Percentiles rank a stretch among this genome's conserved stretches.
phyloP scores from a whole-genome alignment of 2,329 filamentous ascomycete genomes.

The Rutstroemia sydowiana region DNA sequence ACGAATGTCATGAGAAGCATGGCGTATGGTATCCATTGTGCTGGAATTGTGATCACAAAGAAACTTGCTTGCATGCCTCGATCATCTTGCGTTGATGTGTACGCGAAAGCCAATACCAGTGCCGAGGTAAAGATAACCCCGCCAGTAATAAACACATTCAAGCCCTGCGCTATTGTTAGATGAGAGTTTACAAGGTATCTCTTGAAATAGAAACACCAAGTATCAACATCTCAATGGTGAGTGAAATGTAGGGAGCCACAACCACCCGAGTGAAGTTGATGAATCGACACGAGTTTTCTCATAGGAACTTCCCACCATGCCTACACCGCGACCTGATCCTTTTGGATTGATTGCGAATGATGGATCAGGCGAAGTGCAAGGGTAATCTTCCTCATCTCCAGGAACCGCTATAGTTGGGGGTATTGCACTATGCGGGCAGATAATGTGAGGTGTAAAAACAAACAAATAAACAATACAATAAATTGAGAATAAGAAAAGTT shows the following conservation, averaged over 20 bases:
- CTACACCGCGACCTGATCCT: slow-evolving; percentile 44
- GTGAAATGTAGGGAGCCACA: slow-evolving; percentile 32
- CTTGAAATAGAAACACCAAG: slow-evolving; percentile 11
- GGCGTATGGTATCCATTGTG: slow-evolving; percentile 72
- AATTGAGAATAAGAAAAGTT: slow-evolving; percentile 14
- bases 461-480: neutral
- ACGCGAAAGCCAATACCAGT: slow-evolving; percentile 71
- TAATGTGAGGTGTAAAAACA: slow-evolving; percentile 47
- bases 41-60: slow-evolving; percentile 76
- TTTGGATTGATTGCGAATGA: slow-evolving; percentile 45
- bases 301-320: slow-evolving; percentile 48
- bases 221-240: slow-evolving; percentile 12
- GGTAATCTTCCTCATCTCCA: slow-evolving; percentile 53
- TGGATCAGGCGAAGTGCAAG: slow-evolving; percentile 43
- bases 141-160: slow-evolving; percentile 44
- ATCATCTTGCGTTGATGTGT: slow-evolving; percentile 82
- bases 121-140: slow-evolving; percentile 49
- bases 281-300: slow-evolving; percentile 41
- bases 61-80: slow-evolving; percentile 69
- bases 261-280: slow-evolving; percentile 30
- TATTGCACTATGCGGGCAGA: slow-evolving; percentile 48
- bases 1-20: slow-evolving; percentile 72
- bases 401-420: slow-evolving; percentile 51
- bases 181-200: slow-evolving; percentile 20
- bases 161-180: slow-evolving; percentile 35